Base-by-base conservation (phyloP, 495 filamentous ascomycete species). In the Emericellopsis terricola region DNA sequence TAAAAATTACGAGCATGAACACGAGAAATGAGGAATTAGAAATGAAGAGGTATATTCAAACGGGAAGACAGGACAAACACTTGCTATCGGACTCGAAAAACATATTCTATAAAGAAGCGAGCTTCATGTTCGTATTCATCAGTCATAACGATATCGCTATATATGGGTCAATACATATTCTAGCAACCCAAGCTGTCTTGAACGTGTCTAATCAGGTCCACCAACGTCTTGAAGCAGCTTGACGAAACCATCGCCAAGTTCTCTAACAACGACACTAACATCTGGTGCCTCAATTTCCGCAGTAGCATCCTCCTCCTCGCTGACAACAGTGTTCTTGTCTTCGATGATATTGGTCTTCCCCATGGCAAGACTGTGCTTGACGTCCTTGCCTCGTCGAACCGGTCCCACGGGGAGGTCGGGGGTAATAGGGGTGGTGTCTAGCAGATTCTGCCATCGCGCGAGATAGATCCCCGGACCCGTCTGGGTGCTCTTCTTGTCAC, bases 381-480 rank as follows among this genome's bases (percentile, higher is more conserved):
- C 57, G 11, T 62, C 64, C 32, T 49, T 57, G 2, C 68, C 73
- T n/a, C 35, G 50, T n/a, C 72, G 49, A 1, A 69, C 43, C 9
- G 44, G 43, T 0, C 66, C 69, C 11, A 44, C 43, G 0, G 51
- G 47, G 8, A 42, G 44, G 1, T 48, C 58, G 4, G 75, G 75
- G 7, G 68, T 74, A 14, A 81, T 63, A 11, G 57, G 35, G 0
- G 73, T 73, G 5, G 52, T 46, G 43, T 81, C 68, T 16, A 81
- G 55, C 6, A 78, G 52, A 13, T 60, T 42, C 46, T 78, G 68
- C 76, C 76, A 81, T 26, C 66, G 59, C 0, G 60, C 54, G 27
- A 78, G 59, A 42, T 69, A 81, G 31, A 70, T 65, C 0, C 75
- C 76, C 8, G 76, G 75, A 0, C 73, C 73, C 8, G 55, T 50